Base-by-base conservation (phyloP, 2,329 filamentous ascomycete genomes). In the Fusarium subtropicale region DNA sequence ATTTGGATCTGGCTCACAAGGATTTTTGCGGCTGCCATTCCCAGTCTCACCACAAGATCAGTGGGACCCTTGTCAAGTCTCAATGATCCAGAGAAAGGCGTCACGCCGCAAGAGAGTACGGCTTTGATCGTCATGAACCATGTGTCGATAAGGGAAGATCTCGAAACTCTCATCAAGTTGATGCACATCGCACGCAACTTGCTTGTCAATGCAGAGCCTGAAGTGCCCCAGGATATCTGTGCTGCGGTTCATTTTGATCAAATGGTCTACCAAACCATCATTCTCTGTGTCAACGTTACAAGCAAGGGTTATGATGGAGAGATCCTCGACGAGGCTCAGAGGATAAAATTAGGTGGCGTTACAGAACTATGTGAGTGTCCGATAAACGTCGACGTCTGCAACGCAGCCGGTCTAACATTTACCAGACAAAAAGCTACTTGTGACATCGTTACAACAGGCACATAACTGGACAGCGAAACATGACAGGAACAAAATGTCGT, bases 401-500 rank as follows among this genome's bases (percentile, higher is more conserved):
- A 42, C 58, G 18, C 15, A 34, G 20, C 8, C 38, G 13, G 8
- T 54, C 62, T 64, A 42, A 71, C 56, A 42, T 5, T 12, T 16
- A n/a, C 8, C 56, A 90, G 88, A 88, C 76, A 91, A 91, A 70
- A 90, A 90, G 72, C 79, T 91, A 2, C 81, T 91, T 3, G 88
- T 91, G 3, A 90, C 88, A 0, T 87, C 87, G 4, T 78, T 91
- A 15, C 89, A 91, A 72, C 88, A 91, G 75, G 86, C 88, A 3
- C 88, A 91, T 69, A 91, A 91, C 75, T 90, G 89, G 88, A 89
- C 88, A 1, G 88, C 88, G 58, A 90, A 90, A 65, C 89, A 91
- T 71, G 88, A 91, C 72, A 81, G 89, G 36, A 90, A 90, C 77
- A 91, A 91, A 75, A 91, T 90, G 87, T 84, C 86, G 0, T 91